phyloP scores from a whole-genome alignment of 2,329 filamentous ascomycete species.

The Calycina herbarum region DNA sequence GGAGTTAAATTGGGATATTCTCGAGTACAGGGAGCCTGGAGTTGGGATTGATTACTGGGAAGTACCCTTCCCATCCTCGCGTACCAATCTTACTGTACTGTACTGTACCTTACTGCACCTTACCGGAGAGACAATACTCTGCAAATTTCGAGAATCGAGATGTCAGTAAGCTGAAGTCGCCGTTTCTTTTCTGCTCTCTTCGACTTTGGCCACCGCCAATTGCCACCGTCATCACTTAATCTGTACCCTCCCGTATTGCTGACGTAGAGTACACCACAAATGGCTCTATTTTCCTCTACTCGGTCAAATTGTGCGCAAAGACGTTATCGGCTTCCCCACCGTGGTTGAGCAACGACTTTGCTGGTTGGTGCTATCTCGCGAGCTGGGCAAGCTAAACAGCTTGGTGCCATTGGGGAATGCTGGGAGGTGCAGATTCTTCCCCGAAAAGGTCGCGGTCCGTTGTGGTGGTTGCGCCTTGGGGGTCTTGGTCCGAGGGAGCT shows the following conservation, averaged over 20 bases:
- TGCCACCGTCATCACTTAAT: background rate
- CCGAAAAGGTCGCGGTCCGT: background rate
- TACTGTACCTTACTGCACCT: too few species aligned
- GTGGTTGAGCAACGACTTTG: background rate
- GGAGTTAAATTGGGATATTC: too few species aligned
- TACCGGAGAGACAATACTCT: too few species aligned
- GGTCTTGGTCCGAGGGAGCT: background rate
- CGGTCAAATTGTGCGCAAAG: background rate
- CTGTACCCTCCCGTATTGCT: background rate
- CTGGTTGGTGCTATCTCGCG: background rate
- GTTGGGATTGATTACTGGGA: too few species aligned
- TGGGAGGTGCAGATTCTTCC: background rate
- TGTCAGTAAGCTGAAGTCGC: too few species aligned
- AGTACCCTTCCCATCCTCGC: too few species aligned
- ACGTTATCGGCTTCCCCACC: background rate
- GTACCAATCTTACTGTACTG: too few species aligned
- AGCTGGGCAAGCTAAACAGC: background rate
- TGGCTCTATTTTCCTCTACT: background rate
- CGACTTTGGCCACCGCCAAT: background rate
- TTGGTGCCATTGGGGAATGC: slow-evolving; percentile 4
- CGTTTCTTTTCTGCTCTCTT: too few species aligned
- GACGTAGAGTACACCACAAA: background rate
- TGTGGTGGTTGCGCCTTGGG: background rate
- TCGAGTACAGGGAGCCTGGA: too few species aligned
- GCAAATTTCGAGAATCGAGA: too few species aligned